Percentiles rank a stretch among this genome's conserved stretches.
Conservation (phyloP, 2,329 filamentous ascomycete species). For the Beauveria sp. region DNA sequence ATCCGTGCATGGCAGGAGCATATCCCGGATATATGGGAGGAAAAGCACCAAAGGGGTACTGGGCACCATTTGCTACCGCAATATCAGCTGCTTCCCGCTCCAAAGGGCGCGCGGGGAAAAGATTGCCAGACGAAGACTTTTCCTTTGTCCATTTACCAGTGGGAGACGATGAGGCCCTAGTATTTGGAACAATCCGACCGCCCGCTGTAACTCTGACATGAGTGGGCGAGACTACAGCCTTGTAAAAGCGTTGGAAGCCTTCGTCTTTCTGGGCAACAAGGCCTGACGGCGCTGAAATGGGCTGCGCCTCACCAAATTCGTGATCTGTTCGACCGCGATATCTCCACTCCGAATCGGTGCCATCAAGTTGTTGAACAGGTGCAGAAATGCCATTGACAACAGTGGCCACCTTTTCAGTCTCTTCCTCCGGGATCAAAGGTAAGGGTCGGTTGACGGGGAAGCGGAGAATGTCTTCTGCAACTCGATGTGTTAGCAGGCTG, state of each 20-base stretch:
- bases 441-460: constrained; percentile 20
- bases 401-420: constrained; percentile 2
- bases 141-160: constrained; percentile 43
- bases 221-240: constrained; percentile 59
- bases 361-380: constrained; percentile 27
- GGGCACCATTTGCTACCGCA: constrained; percentile 19
- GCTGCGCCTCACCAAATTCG: constrained; percentile 35
- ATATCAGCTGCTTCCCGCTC: constrained; percentile 13
- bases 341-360: constrained; percentile 34
- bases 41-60: constrained; percentile 22
- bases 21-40: constrained; percentile 26
- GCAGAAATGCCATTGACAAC: constrained; percentile 11
- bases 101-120: constrained; percentile 15
- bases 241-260: constrained; percentile 61
- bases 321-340: constrained; percentile 39
- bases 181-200: constrained; percentile 60
- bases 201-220: constrained; percentile 61
- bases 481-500: constrained; percentile 9
- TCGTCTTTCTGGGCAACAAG: constrained; percentile 49
- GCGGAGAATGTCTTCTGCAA: constrained; percentile 25
- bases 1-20: constrained; percentile 21
- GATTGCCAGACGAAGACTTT: constrained; percentile 19
- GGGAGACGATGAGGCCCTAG: constrained; percentile 44
- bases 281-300: constrained; percentile 45
- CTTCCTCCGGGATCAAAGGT: constrained; percentile 25